phyloP scores from a whole-genome alignment of 148 eudicot species.

The Fagopyrum tataricum region DNA sequence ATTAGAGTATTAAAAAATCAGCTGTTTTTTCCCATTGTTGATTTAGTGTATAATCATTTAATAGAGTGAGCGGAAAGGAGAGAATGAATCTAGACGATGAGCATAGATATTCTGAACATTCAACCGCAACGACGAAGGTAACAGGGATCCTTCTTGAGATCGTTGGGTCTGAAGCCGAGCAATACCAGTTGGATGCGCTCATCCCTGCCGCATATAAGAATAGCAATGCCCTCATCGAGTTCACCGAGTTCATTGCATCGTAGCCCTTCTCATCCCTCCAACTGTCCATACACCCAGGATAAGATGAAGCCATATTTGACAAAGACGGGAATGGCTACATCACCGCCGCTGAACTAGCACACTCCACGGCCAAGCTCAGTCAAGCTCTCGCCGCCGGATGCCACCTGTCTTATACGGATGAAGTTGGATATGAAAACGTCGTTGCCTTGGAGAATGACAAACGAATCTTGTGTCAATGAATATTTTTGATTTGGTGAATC shows the following conservation, averaged over 20 bases:
- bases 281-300: slow-evolving; percentile 4
- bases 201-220: slow-evolving; percentile 3
- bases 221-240: background rate
- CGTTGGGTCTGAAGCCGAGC: slow-evolving; percentile 4
- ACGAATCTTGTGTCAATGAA: too few species aligned
- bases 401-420: too few species aligned
- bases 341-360: background rate
- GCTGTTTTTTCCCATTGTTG: too few species aligned
- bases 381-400: background rate
- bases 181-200: background rate
- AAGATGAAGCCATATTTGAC: slow-evolving; percentile 4
- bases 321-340: slow-evolving; percentile 8
- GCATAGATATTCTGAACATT: slow-evolving; percentile 2
- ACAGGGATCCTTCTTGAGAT: background rate
- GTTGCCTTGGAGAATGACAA: too few species aligned
- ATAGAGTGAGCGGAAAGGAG: background rate
- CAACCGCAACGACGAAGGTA: slow-evolving; percentile 1
- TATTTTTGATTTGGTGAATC: too few species aligned
- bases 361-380: background rate
- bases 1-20: too few species aligned
- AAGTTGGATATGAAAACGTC: too few species aligned
- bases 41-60: background rate
- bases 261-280: slow-evolving; percentile 6
- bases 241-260: slow-evolving; percentile 1
- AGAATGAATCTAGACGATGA: background rate